Conservation (phyloP, 352 stramenopile genomes). For the Phytophthora sojae region DNA sequence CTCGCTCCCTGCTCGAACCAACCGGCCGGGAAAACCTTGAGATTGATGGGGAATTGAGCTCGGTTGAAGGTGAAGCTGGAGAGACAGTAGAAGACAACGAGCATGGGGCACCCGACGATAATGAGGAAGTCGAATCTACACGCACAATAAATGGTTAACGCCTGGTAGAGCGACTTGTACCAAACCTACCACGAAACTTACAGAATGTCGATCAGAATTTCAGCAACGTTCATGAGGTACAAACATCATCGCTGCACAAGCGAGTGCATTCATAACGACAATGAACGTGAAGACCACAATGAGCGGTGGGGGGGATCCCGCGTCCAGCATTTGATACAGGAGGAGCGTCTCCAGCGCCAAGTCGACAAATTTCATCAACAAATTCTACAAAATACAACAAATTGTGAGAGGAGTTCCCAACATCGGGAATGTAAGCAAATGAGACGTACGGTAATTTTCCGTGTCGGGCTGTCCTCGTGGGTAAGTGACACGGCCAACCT, state of each 20-base stretch:
- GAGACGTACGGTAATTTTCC: no score
- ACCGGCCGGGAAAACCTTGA: conserved; percentile 3
- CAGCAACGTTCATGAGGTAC: not conserved
- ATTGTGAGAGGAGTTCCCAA: not conserved
- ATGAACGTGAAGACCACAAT: not conserved
- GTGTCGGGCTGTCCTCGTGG: no score
- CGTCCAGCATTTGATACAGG: not conserved
- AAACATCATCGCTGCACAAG: not conserved
- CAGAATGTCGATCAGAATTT: not conserved
- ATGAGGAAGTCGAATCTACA: conserved; percentile 5
- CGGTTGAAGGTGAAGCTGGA: conserved; percentile 25
- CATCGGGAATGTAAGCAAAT: no score
- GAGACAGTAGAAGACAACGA: conserved; percentile 15
- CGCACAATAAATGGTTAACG: not conserved
- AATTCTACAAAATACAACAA: not conserved
- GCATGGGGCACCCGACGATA: conserved; percentile 16
- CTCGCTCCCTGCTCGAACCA: conserved; percentile 3
- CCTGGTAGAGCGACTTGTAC: not conserved
- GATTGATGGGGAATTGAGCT: conserved; percentile 7
- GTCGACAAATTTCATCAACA: not conserved
- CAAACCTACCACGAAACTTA: no score
- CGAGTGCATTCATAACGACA: not conserved
- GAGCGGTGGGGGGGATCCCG: not conserved
- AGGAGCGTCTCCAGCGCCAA: not conserved
- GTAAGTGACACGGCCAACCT: no score